Percentiles rank a stretch among this genome's conserved stretches.
Conservation (phyloP, 495 filamentous ascomycete genomes). For the Aspergillus incahuasiensis region DNA sequence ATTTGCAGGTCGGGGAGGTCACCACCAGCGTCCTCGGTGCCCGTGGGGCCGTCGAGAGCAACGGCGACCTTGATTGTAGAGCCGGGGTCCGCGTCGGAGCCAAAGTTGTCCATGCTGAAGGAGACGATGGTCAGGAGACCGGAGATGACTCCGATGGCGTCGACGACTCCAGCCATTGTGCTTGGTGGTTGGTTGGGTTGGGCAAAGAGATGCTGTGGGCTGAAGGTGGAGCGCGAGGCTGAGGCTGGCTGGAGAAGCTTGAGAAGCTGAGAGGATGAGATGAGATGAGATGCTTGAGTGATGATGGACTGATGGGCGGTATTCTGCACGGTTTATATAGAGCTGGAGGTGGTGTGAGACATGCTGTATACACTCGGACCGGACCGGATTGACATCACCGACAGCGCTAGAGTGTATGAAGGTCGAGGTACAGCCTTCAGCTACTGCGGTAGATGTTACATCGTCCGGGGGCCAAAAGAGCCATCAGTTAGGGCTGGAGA, state of each 20-base stretch:
- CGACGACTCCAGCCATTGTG: slow-evolving; percentile 3
- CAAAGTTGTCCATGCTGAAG: slow-evolving; percentile 9
- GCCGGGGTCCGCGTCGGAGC: not conserved
- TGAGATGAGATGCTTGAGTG: not conserved
- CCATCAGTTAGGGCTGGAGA: not conserved
- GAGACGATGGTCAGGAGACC: slow-evolving; percentile 11
- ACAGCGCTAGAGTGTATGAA: too few species aligned
- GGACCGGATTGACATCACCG: not conserved
- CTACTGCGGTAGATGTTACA: not conserved
- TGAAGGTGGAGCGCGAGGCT: not conserved
- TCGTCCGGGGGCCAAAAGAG: not conserved
- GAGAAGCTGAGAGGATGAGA: not conserved
- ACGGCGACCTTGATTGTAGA: slow-evolving; percentile 14
- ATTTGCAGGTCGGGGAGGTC: slow-evolving; percentile 14
- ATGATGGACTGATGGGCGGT: not conserved
- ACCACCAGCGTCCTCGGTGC: slow-evolving; percentile 8
- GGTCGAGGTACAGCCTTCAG: too few species aligned
- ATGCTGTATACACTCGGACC: not conserved
- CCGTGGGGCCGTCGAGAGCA: slow-evolving; percentile 1
- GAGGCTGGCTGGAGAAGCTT: not conserved
- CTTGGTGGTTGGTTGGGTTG: not conserved
- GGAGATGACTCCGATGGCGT: slow-evolving; percentile 14
- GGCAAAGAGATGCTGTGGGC: not conserved
- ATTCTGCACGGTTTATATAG: not conserved
- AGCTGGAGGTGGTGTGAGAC: not conserved